Evolutionary conservation across 257 asterid species (phyloP).

Genomic region (Solanum corneliomulleri): DNA sequence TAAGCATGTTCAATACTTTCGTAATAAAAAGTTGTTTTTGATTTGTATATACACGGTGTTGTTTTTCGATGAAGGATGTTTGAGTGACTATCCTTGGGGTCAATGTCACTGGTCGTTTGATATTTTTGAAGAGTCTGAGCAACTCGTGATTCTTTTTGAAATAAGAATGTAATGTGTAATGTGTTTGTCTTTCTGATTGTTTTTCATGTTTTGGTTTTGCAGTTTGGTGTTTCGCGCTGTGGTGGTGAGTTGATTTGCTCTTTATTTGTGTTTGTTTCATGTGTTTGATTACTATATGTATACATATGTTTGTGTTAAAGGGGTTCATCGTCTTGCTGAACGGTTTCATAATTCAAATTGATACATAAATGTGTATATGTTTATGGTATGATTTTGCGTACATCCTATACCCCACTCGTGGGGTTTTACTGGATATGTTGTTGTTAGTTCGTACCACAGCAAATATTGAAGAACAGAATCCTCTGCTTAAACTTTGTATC

Average conservation of each 20-base stretch:
- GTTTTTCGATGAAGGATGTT: not conserved
- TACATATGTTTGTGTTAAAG: not conserved
- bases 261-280: not conserved
- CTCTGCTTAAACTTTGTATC: not conserved
- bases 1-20: not conserved
- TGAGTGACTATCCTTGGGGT: not conserved
- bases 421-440: not conserved
- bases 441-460: not conserved
- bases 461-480: not conserved
- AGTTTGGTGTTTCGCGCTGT: constrained; percentile 25
- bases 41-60: not conserved
- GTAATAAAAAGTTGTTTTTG: not conserved
- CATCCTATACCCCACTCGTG: not conserved
- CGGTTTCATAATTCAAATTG: not conserved
- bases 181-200: not conserved
- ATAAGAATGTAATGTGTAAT: not conserved
- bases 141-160: no score
- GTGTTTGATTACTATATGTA: not conserved
- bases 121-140: not conserved
- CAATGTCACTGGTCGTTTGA: not conserved
- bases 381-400: not conserved
- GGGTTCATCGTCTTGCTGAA: not conserved
- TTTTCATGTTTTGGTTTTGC: constrained; percentile 4
- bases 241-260: constrained; percentile 17
- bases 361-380: not conserved